These are phyloP conservation scores for Candida multigemmis DNA, from an alignment of 805 yeast species.

Conservation along the genomic window DNA sequence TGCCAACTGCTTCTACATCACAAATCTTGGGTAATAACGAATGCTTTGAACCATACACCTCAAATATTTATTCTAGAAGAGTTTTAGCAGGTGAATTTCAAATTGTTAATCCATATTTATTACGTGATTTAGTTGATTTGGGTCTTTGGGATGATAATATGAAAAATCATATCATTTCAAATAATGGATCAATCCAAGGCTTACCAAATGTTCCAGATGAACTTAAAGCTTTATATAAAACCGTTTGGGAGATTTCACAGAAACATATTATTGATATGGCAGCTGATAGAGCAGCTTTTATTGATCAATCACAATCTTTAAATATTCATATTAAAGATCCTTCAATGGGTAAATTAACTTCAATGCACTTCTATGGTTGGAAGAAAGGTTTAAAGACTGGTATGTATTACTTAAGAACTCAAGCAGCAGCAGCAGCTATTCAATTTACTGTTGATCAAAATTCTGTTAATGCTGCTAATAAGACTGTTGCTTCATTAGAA, in stretches of 20 bases:
- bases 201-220: conserved; percentile 47
- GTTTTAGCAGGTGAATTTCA: conserved; percentile 59
- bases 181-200: conserved; percentile 50
- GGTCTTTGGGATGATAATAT: conserved; percentile 50
- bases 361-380: conserved; percentile 99
- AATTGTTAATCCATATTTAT: conserved; percentile 50
- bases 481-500: conserved; percentile 27
- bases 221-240: conserved; percentile 45
- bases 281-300: conserved; percentile 70
- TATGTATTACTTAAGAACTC: conserved; percentile 95
- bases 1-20: conserved; percentile 63
- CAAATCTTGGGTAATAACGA: conserved; percentile 55
- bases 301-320: conserved; percentile 90
- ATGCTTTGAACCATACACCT: conserved; percentile 56
- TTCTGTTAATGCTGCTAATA: conserved; percentile 29
- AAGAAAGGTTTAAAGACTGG: conserved; percentile 97
- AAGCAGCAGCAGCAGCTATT: conserved; percentile 95
- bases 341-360: conserved; percentile 92
- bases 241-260: conserved; percentile 57
- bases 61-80: conserved; percentile 55
- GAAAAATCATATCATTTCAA: conserved; percentile 47
- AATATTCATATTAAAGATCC: conserved; percentile 84
- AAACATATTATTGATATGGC: conserved; percentile 53
- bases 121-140: conserved; percentile 48
- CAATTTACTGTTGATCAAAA: conserved; percentile 58